Base-by-base conservation (phyloP, 2,329 filamentous ascomycete genomes). In the Ustilaginoidea virens region DNA sequence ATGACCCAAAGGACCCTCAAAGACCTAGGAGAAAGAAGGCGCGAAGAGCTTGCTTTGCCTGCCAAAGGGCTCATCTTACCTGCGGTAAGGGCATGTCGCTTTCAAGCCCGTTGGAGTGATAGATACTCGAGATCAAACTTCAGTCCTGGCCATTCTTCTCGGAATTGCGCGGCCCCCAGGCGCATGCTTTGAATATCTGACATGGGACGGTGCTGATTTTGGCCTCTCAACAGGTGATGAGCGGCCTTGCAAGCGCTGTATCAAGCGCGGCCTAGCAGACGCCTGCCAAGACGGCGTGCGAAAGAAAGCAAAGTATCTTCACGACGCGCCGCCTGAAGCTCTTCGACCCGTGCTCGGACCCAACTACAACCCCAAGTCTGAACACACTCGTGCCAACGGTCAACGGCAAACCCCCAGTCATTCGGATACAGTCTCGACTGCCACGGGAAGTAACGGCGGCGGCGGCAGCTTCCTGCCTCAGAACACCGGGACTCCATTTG, bases 221-320 rank as follows among this genome's bases (percentile, higher is more conserved):
- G n/a, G n/a, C n/a, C 34, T 37, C 41, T 18, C 11, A 9, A 23
- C 47, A 96, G 90, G 87, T 45, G 90, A 98, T 51, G 87, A 98
- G 53, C 71, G 90, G 42, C 90, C 90, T 30, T 98, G 90, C 51
- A 74, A 85, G 47, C 69, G 90, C 46, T 98, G 90, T 52, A 83
- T 96, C 43, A 94, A 94, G 55, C 78, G 90, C 43, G 82, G 83
- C 25, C 69, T 96, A 14, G 80, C 85, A 45, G 85, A 93, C 50
- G 74, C 74, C 36, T 98, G 90, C 48, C 85, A 93, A 52, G 90
- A 98, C 49, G 90, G 90, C 30, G 85, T 96, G 29, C 79, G 90
- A 38, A 98, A 98, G 57, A 98, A 96, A 66, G 90, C 90, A 29
- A 98, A 98, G 54, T 98, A 98, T 53, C 79, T 98, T 32, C 86